Conservation (phyloP, 2,329 filamentous ascomycete genomes). For the Colletotrichum shisoi region DNA sequence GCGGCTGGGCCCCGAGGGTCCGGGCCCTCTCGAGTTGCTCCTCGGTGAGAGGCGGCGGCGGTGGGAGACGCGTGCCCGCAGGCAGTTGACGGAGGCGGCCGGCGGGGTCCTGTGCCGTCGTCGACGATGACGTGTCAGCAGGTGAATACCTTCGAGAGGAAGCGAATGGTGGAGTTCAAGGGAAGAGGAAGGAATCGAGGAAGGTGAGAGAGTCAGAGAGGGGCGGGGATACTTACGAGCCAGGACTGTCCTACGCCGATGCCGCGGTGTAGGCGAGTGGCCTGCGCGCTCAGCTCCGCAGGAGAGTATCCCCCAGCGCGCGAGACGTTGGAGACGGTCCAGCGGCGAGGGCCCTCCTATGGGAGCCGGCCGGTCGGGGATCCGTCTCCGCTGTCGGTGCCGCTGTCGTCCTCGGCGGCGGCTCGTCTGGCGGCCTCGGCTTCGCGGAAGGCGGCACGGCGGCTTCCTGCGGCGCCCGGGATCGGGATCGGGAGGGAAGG, state of each 20-base stretch:
- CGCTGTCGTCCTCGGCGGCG: constrained; percentile 1
- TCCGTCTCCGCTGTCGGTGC: neutral
- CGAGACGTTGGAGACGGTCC: constrained; percentile 32
- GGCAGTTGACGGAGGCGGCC: constrained; percentile 33
- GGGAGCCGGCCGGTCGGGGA: constrained; percentile 8
- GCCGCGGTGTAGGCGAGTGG: constrained; percentile 17
- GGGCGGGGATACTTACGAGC: constrained; percentile 3
- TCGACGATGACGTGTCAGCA: neutral
- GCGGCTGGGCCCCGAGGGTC: neutral
- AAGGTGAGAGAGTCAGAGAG: neutral
- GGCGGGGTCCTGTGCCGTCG: constrained; percentile 19
- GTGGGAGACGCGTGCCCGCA: constrained; percentile 17
- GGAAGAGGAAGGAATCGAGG: too few relatives aligned
- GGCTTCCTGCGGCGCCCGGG: constrained; percentile 13
- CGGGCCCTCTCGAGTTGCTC: constrained; percentile 22
- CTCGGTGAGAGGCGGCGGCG: constrained; percentile 28
- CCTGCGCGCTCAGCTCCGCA: constrained; percentile 19
- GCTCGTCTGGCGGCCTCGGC: constrained; percentile 12
- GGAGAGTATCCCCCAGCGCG: constrained; percentile 26
- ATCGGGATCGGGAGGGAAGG: constrained; percentile 20
- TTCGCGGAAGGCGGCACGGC: constrained; percentile 3
- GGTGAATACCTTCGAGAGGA: neutral
- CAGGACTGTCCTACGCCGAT: constrained; percentile 20
- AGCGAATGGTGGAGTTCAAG: too few relatives aligned
- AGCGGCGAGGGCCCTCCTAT: constrained; percentile 31